Evolutionary conservation across 306 rosid species (phyloP), one percentile per base, ranked within the genome.

Genomic region (Fagus sylvatica): DNA sequence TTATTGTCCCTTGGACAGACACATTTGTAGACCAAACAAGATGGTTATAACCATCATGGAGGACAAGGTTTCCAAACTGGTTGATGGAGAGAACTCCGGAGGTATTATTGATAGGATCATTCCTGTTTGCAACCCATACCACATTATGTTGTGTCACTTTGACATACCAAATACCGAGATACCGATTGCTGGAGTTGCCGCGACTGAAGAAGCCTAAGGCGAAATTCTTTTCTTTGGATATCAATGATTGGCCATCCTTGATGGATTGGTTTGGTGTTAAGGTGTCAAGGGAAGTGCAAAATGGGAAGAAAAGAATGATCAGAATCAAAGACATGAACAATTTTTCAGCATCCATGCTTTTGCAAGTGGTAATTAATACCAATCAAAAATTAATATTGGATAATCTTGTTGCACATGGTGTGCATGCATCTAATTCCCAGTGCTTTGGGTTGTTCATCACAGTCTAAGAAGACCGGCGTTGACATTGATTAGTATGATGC

Each of bases 11-110:
- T 39, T 39, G 28, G 43, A 36, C 46, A 41, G 41, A 1, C 3
- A 49, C 64, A 22, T 48, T 39, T 4, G 72, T 48, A 2, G 81
- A 78, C 81, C 81, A 78, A 61, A 72, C 4, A 39, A 39, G 41
- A 39, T 5, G 41, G 4, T 39, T 39, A 39, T 3, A 39, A 1
- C 41, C 5, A 5, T 39, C 41, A 39, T 39, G 41, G 41, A 39
- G 41, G 41, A 39, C 41, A 39, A 39, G 41, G 41, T 39, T 39
- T 39, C 41, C 41, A 39, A 39, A 39, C 41, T 39, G 41, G 41
- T 39, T 2, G 41, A 72, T 40, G 7, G 72, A 64, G 19, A 82
- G 28, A 9, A 77, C 10, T 37, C 85, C 85, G 4, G 41, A 39
- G 41, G 41, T 3, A 39, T 39, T 5, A 39, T 39, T 39, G 41